Conservation (phyloP, 1,139 yeast genomes). For the Hemisphaericaspora lyxosophila region DNA sequence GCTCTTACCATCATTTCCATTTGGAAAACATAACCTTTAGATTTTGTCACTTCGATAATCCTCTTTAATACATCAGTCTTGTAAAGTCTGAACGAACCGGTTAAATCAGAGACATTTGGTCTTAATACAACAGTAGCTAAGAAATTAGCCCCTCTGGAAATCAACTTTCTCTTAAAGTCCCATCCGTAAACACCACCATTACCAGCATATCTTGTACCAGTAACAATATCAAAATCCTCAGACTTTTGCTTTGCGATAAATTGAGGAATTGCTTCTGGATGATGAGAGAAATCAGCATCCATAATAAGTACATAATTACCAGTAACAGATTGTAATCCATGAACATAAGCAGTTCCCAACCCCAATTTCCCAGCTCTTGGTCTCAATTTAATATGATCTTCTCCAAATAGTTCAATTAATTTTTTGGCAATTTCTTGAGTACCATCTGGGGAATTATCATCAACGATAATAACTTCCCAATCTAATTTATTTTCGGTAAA, state of each 20-base stretch:
- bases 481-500: slow-evolving; percentile 58
- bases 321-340: slow-evolving; percentile 69
- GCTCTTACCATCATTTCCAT: slow-evolving; percentile 92
- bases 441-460: slow-evolving; percentile 82
- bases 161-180: slow-evolving; percentile 80
- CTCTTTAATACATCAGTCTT: slow-evolving; percentile 67
- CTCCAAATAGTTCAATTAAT: slow-evolving; percentile 62
- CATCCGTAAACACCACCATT: slow-evolving; percentile 85
- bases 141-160: slow-evolving; percentile 80
- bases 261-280: slow-evolving; percentile 77
- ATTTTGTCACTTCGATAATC: slow-evolving; percentile 67
- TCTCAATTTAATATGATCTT: slow-evolving; percentile 61
- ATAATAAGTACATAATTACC: slow-evolving; percentile 78
- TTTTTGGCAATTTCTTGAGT: slow-evolving; percentile 74
- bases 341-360: slow-evolving; percentile 79
- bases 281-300: slow-evolving; percentile 87
- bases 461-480: slow-evolving; percentile 82
- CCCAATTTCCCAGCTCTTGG: slow-evolving; percentile 82
- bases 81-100: slow-evolving; percentile 78
- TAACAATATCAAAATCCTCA: slow-evolving; percentile 69
- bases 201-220: slow-evolving; percentile 84
- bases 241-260: slow-evolving; percentile 69
- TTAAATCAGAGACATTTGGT: slow-evolving; percentile 73
- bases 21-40: slow-evolving; percentile 84
- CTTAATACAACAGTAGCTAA: slow-evolving; percentile 70